Evolutionary conservation across 495 filamentous ascomycete genomes (phyloP).

Genomic region (Elasticomyces elasticus): DNA sequence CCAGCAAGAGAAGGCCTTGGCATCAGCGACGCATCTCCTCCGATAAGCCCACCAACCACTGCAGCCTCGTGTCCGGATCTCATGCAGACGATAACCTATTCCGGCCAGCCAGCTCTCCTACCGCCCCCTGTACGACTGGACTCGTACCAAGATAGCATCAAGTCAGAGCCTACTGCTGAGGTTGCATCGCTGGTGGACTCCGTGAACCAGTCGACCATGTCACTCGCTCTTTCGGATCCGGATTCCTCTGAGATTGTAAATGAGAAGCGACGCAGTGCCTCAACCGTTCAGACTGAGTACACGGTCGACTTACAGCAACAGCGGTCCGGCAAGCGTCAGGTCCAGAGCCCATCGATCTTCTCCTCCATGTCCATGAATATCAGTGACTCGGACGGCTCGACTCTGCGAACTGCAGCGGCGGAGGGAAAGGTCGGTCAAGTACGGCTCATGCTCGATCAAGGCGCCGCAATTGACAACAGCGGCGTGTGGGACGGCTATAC

Average conservation of each 20-base stretch:
- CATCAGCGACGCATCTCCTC: neutral
- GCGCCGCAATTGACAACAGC: neutral
- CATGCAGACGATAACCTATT: neutral
- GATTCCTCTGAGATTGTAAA: neutral
- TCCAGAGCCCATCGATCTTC: neutral
- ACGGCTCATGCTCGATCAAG: neutral
- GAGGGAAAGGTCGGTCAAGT: neutral
- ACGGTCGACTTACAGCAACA: neutral
- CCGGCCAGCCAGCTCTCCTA: neutral
- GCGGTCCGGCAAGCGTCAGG: neutral
- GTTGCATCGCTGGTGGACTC: neutral
- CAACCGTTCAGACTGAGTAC: neutral
- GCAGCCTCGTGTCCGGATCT: neutral
- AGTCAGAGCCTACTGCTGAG: neutral
- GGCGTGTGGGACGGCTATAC: constrained; percentile 1
- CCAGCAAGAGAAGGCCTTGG: neutral
- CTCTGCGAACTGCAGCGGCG: neutral
- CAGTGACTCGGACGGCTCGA: neutral
- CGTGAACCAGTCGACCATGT: constrained; percentile 1
- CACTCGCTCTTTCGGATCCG: neutral
- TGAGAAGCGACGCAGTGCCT: neutral
- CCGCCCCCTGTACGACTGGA: neutral
- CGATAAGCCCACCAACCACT: neutral
- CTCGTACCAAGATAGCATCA: neutral
- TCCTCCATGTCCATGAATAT: neutral